Base-by-base conservation (phyloP, 208 protist genomes). In the Trypanosoma cruzi region DNA sequence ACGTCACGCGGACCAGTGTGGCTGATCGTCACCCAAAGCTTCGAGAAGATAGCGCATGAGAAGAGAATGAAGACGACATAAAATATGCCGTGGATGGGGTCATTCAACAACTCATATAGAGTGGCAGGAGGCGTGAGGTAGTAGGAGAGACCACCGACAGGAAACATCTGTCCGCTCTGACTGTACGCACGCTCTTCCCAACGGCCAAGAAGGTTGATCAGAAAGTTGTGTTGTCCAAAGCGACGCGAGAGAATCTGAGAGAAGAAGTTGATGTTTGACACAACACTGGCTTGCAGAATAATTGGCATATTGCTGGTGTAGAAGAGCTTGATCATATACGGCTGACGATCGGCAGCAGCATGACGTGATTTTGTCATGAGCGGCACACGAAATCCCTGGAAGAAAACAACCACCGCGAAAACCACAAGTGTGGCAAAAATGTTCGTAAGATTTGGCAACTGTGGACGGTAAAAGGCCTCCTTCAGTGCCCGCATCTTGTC, bases 221-320 rank as follows among this genome's bases (percentile, higher is more conserved):
- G 61, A 72, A 99, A 90, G 88, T 99, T 99, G 53, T 86, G 87
- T 62, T 93, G 90, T 46, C 90, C 90, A 72, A 99, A 99, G 75
- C 97, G 92, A 53, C 94, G 96, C 79, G 97, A 99, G 22, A 99
- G 88, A 8, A 99, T 88, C 86, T 99, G 99, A 14, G 99, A 99
- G 76, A 99, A 89, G 83, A 99, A 99, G 90, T 99, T 99, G 46
- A 99, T 79, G 90, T 99, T 99, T 42, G 98, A 99, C 18, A 99
- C 98, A 26, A 99, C 87, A 66, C 98, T 99, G 11, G 97, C 98
- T 89, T 99, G 99, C 26, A 99, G 83, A 81, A 99, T 99, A 88
- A 99, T 99, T 49, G 99, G 99, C 85, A 99, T 99, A 89, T 99
- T 99, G 69, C 97, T 99, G 7, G 99, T 99, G 94, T 99, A 99